Base-by-base conservation (phyloP, 768 basidiomycete genomes). In the Boletus edulis region DNA sequence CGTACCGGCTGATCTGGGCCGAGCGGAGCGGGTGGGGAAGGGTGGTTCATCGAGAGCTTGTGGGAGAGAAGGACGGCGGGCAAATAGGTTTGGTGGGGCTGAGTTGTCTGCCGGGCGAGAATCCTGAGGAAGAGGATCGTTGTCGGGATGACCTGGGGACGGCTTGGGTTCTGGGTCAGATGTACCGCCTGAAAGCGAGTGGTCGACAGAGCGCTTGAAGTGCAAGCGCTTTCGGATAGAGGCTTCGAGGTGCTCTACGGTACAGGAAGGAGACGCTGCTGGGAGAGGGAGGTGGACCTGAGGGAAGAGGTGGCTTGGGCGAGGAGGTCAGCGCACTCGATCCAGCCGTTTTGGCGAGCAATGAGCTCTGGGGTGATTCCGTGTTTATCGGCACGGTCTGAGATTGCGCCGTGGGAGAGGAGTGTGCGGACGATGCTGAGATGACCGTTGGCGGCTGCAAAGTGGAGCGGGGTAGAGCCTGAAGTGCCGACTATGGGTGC, bases 401-500 rank as follows among this genome's bases (percentile, higher is more conserved):
- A 83, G 55, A 84, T 80, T 9, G 96, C 97, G 46, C 94, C 94
- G 58, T 85, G 85, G 17, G 87, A 81, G 38, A 99, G 84, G 41
- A 99, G 85, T 35, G 89, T 83, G 56, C 78, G 80, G 43, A 94
- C 83, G 62, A 94, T 84, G 24, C 78, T 72, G 31, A 82, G 82
- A 72, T 99, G 92, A 4, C 95, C 95, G 63, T 97, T 94, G 29
- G 96, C 94, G 34, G 94, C 89, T 14, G 97, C 96, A 68, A 98
- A 99, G 69, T 99, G 97, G 24, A 98, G 84, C 0, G 97, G 93
- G 0, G 96, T 97, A 4, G 89, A 89, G 32, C 94, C 95, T n/a
- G 88, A 87, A 8, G 84, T 83, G 43, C 88, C 89, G 41, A 90
- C 83, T 62, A 89, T 89, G 49, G 87, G 86, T 4, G 79, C 80